Percentiles rank a stretch among this genome's conserved stretches.
phyloP scores from a whole-genome alignment of 768 basidiomycete genomes.

The Auriscalpium vulgare region DNA sequence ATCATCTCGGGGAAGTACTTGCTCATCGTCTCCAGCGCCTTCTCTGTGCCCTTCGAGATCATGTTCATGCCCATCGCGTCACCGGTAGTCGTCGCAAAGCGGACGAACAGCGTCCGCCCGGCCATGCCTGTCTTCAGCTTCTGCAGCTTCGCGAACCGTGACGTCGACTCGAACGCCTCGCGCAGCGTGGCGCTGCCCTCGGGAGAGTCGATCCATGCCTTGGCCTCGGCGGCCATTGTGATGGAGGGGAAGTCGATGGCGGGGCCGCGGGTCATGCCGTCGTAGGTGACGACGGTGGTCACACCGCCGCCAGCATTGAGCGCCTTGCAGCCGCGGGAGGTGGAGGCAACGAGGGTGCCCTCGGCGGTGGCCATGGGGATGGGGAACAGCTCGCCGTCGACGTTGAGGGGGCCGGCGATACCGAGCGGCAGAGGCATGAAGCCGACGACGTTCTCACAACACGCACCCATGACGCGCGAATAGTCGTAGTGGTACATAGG shows the following conservation, averaged over 20 bases:
- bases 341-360: constrained; percentile 95
- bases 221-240: constrained; percentile 71
- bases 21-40: constrained; percentile 76
- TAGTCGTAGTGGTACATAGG: constrained; percentile 89
- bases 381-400: constrained; percentile 77
- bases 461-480: constrained; percentile 87
- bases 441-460: constrained; percentile 98
- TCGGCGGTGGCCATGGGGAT: constrained; percentile 99
- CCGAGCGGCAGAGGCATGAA: constrained; percentile 96
- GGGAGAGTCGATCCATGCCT: constrained; percentile 78
- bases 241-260: constrained; percentile 91
- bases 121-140: constrained; percentile 85
- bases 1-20: constrained; percentile 85
- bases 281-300: constrained; percentile 83
- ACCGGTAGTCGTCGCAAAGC: constrained; percentile 91
- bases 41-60: constrained; percentile 98
- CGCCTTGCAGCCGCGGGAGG: constrained; percentile 96
- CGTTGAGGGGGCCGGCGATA: constrained; percentile 88
- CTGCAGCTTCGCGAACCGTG: constrained; percentile 83
- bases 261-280: constrained; percentile 98
- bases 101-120: constrained; percentile 86
- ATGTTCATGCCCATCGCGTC: constrained; percentile 99
- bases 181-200: constrained; percentile 73
- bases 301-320: constrained; percentile 95
- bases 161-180: constrained; percentile 89